Base-by-base conservation (phyloP, 2,329 filamentous ascomycete species). In the Didymella pinodella region DNA sequence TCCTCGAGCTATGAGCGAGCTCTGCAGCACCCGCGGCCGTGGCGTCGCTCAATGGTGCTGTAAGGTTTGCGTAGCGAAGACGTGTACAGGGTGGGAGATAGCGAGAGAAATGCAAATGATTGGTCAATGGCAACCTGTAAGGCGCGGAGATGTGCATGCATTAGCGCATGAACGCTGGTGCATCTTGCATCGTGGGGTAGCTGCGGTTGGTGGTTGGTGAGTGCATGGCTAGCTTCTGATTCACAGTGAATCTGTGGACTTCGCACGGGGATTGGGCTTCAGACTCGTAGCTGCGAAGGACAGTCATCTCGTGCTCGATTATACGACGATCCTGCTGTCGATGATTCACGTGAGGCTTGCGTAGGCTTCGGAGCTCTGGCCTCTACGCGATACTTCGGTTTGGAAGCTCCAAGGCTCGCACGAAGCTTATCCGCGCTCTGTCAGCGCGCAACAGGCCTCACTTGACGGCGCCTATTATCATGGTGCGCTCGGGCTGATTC, bases 101-200 rank as follows among this genome's bases (percentile, higher is more conserved):
- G 41, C 41, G 41, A 54, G 29, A 7, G 16, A 31, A 6, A 28
- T 18, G 32, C 16, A 43, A 25, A 2, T 51, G 46, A 54, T 59
- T 59, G 56, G 50, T 31, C 45, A 54, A 54, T 59, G 29, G 16
- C 41, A 16, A 28, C 1, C 28, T 51, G 41, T 43, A 50, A 51
- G 50, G 50, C 55, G 48, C 53, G 44, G 50, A 59, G 32, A 50
- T 47, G 50, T 54, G 56, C 51, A 54, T 59, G 56, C 56, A 59
- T 38, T 54, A 59, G 56, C 50, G 56, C 26, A 20, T 32, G 20
- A 45, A 38, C 40, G 31, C 45, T 58, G 38, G 36, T 48, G 45
- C 55, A 58, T 53, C 48, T 48, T 32, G 47, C 46, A 54, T 54
- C 56, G 56, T 59, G 50, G 56, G 56, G 56, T 41, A 59, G 50